Evolutionary conservation across 768 basidiomycete species (phyloP).

Genomic region (Podaxis carcinomalis): DNA sequence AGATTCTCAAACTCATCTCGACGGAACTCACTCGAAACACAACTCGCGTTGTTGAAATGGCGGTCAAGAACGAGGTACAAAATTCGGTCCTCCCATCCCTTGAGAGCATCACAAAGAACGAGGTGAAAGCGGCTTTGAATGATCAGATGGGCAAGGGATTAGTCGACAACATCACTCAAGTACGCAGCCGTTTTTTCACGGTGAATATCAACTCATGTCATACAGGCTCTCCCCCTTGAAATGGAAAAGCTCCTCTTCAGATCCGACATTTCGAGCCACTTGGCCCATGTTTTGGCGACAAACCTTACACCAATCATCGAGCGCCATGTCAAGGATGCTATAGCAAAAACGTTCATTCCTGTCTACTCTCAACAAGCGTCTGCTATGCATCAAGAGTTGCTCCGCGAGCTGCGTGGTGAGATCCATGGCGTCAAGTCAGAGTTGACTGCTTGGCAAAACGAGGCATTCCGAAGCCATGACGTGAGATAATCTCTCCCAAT

Average conservation of each 20-base stretch:
- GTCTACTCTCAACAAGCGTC: constrained; percentile 72
- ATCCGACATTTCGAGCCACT: constrained; percentile 72
- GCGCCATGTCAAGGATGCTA: constrained; percentile 75
- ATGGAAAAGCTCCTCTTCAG: constrained; percentile 75
- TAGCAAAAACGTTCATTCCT: constrained; percentile 71
- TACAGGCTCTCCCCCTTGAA: constrained; percentile 70
- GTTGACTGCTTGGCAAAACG: constrained; percentile 76
- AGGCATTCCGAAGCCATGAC: constrained; percentile 75
- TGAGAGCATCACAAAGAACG: constrained; percentile 76
- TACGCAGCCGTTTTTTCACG: constrained; percentile 28
- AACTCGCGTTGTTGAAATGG: constrained; percentile 84
- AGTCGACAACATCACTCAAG: constrained; percentile 69
- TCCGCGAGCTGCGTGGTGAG: constrained; percentile 71
- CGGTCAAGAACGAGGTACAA: constrained; percentile 82
- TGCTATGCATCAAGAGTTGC: constrained; percentile 74
- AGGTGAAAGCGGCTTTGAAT: constrained; percentile 74
- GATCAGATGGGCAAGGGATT: constrained; percentile 75
- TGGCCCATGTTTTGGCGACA: constrained; percentile 68
- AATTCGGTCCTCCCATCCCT: constrained; percentile 79
- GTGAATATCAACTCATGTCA: constrained; percentile 13
- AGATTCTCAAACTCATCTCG: constrained; percentile 84
- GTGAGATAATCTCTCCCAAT: constrained; percentile 33
- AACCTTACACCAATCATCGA: constrained; percentile 75
- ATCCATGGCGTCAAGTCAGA: constrained; percentile 77
- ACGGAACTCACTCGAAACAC: constrained; percentile 85